phyloP scores from a whole-genome alignment of 2,329 filamentous ascomycete species.

The Claviceps monticola region DNA sequence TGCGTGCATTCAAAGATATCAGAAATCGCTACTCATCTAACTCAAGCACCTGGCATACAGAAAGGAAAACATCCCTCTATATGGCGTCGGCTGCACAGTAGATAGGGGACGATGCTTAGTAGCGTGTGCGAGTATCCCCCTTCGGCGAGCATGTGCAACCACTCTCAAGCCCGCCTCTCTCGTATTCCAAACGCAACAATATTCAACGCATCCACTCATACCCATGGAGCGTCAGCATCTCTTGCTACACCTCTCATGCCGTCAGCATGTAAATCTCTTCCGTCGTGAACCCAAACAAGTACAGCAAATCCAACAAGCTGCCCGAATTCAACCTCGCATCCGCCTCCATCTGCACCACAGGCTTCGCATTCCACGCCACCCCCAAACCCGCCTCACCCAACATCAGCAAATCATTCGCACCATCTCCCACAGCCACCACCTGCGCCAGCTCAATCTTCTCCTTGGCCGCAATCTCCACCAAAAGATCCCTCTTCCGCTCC shows the following conservation, averaged over 20 bases:
- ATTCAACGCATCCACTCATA: too few species aligned
- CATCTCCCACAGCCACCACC: slow-evolving; percentile 64
- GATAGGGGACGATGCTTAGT: too few species aligned
- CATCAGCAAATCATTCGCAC: slow-evolving; percentile 74
- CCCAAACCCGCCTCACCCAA: slow-evolving; percentile 61
- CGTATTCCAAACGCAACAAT: too few species aligned
- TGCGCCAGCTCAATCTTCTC: slow-evolving; percentile 53
- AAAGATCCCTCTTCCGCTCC: slow-evolving; percentile 58
- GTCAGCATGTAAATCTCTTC: slow-evolving; percentile 35
- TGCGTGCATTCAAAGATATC: not conserved
- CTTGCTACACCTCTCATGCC: not conserved
- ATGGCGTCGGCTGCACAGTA: too few species aligned
- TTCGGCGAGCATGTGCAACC: too few species aligned
- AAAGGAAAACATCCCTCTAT: too few species aligned
- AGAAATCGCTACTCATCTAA: too few species aligned
- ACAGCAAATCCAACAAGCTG: slow-evolving; percentile 57
- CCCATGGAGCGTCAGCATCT: too few species aligned
- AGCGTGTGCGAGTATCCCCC: too few species aligned
- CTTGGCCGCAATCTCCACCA: slow-evolving; percentile 55
- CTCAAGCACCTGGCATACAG: too few species aligned
- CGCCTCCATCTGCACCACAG: slow-evolving; percentile 65
- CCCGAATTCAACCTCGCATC: slow-evolving; percentile 57
- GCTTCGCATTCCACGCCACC: slow-evolving; percentile 76
- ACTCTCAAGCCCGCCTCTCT: too few species aligned
- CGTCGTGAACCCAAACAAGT: slow-evolving; percentile 57